Conservation (phyloP, 225 moss, liverwort and hornwort genomes). For the Pseudoscleropodium purum region DNA sequence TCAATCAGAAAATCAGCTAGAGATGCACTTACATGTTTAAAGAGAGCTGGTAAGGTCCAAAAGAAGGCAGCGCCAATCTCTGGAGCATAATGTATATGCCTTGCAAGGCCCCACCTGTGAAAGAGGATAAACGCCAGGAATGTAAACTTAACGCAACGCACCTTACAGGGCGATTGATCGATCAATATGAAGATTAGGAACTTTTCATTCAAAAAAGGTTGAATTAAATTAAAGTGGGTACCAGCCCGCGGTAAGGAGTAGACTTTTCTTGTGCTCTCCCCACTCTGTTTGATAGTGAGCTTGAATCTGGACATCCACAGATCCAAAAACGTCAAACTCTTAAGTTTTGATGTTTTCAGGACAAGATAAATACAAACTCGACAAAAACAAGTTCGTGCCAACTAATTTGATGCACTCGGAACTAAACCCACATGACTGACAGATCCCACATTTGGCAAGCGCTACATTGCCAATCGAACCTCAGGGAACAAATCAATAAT, state of each 20-base stretch:
- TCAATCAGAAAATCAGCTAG: neutral
- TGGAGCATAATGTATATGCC: slow-evolving; percentile 59
- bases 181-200: neutral
- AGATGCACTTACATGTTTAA: slow-evolving; percentile 21
- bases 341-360: neutral
- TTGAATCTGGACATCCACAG: slow-evolving; percentile 35
- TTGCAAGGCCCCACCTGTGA: slow-evolving; percentile 54
- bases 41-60: slow-evolving; percentile 52
- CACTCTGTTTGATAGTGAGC: slow-evolving; percentile 54
- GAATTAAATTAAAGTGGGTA: neutral
- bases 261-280: slow-evolving; percentile 58
- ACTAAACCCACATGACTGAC: neutral
- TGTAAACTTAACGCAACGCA: neutral
- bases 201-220: neutral
- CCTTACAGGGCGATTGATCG: neutral
- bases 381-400: neutral
- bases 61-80: slow-evolving; percentile 68
- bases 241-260: slow-evolving; percentile 57
- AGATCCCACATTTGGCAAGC: neutral
- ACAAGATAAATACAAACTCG: neutral
- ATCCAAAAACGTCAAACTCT: neutral
- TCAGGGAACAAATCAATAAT: neutral
- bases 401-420: neutral
- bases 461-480: neutral
- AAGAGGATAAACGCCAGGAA: neutral